A percentile compares a stretch with the other conserved stretches of the same genome.
Conservation (phyloP, 163 green algal genomes). For the Coccomyxa subellipsoidea region DNA sequence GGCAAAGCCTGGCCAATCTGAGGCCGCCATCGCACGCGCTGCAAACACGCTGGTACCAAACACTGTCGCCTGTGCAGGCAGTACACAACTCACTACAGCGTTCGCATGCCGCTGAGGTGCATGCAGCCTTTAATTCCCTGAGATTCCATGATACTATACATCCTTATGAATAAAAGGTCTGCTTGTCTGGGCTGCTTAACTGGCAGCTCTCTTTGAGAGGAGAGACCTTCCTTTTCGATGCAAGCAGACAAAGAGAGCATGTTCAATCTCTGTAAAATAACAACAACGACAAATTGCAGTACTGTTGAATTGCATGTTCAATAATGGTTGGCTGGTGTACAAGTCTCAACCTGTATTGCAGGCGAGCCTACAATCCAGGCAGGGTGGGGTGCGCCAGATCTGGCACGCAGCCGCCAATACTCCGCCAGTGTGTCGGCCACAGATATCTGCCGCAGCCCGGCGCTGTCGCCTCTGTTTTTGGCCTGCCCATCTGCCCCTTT, state of each 20-base stretch:
- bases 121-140: too few species aligned
- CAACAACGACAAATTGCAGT: too few species aligned
- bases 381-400: not conserved
- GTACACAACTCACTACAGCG: not conserved
- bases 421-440: not conserved
- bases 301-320: too few species aligned
- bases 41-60: slow-evolving; percentile 44
- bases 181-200: too few species aligned
- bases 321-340: too few species aligned
- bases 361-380: not conserved
- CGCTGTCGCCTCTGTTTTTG: not conserved
- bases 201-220: too few species aligned
- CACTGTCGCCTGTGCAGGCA: slow-evolving; percentile 36
- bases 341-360: not conserved
- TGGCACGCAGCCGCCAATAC: not conserved
- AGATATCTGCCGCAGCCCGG: not conserved
- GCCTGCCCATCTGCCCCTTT: not conserved
- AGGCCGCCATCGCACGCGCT: slow-evolving; percentile 45
- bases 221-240: too few species aligned
- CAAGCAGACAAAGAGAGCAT: too few species aligned
- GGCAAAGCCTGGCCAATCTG: slow-evolving; percentile 52
- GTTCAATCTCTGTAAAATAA: too few species aligned
- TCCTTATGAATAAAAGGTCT: too few species aligned
- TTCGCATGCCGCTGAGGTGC: not conserved
- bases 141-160: too few species aligned